Evolutionary conservation across 75 land plant species (phyloP), one percentile per base, ranked within the genome.

Genomic region (Ceratopteris richardii): DNA sequence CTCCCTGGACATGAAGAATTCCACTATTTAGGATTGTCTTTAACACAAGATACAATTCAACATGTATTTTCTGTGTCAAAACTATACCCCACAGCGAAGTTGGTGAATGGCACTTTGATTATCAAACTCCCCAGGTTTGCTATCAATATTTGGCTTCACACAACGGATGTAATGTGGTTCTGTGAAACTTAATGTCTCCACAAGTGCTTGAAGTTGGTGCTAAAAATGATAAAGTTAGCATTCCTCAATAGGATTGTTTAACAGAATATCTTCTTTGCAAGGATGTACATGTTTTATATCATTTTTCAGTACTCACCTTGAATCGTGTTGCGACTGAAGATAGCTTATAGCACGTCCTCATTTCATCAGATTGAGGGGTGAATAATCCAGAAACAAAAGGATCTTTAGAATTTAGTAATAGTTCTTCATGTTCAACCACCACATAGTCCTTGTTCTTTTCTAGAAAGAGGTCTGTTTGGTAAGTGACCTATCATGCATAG

Each of bases 121-220:
- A 69, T 95, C 99, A 76, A 86, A 95, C n/a, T 73, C 82, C 44
- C 89, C 88, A 61, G 99, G 99, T 29, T 71, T 77, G 62, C 86
- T 95, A 48, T 80, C 47, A 25, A 82, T 81, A 55, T 95, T 95
- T 54, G 96, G 99, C 77, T 95, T 95, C 58, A 95, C 86, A 77
- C 99, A 95, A 18, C 96, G 83, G 42, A 95, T 66, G 29, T 90
- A 95, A 66, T 95, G 96, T 31, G 99, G 99, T 58, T 95, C 80
- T 50, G 99, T 86, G 14, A 73, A 48, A 56, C 66, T 90, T 40
- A 95, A 76, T 12, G 86, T 95, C 25, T 86, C 96, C 96, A 95
- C 90, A 16, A 95, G 78, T 23, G 88, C 77, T 80, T 86, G 91
- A 31, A 95, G 88, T 86, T 95, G 99, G 81, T 95, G 91, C 99